phyloP scores from a whole-genome alignment of 2,329 filamentous ascomycete genomes.

The Lachnellula arida region DNA sequence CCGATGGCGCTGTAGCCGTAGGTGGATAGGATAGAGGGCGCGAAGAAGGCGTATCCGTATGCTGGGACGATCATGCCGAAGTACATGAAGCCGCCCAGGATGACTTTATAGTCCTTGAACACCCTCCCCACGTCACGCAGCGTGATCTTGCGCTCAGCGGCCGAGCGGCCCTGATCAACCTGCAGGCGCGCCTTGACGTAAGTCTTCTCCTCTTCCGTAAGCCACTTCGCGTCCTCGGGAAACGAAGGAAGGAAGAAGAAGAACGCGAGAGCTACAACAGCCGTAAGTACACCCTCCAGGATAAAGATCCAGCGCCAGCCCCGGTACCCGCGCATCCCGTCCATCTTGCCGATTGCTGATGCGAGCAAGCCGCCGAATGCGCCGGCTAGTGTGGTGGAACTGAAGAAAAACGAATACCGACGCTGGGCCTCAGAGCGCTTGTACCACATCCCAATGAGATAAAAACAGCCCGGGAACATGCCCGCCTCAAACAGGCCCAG shows the following conservation, averaged over 20 bases:
- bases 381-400: slow-evolving; percentile 70
- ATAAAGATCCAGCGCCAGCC: slow-evolving; percentile 87
- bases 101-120: slow-evolving; percentile 70
- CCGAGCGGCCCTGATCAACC: slow-evolving; percentile 64
- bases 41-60: slow-evolving; percentile 75
- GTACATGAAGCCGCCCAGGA: slow-evolving; percentile 75
- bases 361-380: slow-evolving; percentile 85
- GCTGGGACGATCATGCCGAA: slow-evolving; percentile 74
- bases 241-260: slow-evolving; percentile 71
- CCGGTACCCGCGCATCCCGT: slow-evolving; percentile 59
- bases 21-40: slow-evolving; percentile 63
- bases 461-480: slow-evolving; percentile 72
- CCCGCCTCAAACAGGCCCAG: slow-evolving; percentile 72
- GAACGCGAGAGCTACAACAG: slow-evolving; percentile 55
- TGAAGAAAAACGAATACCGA: slow-evolving; percentile 92
- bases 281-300: slow-evolving; percentile 64
- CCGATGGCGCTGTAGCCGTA: slow-evolving; percentile 57
- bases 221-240: slow-evolving; percentile 69
- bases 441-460: slow-evolving; percentile 87
- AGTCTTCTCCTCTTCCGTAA: slow-evolving; percentile 61
- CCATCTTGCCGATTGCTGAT: slow-evolving; percentile 85
- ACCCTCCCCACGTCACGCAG: slow-evolving; percentile 55
- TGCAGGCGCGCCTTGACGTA: slow-evolving; percentile 63
- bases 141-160: slow-evolving; percentile 56
- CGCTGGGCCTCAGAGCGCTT: slow-evolving; percentile 82